Evolutionary conservation across 2,329 filamentous ascomycete genomes (phyloP).

Genomic region (Trichoderma sp.): DNA sequence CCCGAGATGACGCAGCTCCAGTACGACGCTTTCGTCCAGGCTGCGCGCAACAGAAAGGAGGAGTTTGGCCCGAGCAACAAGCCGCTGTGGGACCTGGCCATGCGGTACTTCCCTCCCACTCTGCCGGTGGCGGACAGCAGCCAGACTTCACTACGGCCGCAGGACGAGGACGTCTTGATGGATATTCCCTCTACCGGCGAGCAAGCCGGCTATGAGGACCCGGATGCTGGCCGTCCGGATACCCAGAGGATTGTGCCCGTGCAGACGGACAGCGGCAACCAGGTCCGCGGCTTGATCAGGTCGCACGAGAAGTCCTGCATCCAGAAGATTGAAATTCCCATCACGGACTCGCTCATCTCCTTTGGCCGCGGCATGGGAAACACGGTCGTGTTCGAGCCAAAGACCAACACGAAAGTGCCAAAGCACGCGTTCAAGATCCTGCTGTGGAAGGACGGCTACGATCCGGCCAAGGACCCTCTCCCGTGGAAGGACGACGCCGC

Average conservation of each 20-base stretch:
- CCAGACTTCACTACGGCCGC: slow-evolving; percentile 13
- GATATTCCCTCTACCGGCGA: slow-evolving; percentile 41
- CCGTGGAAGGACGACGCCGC: slow-evolving; percentile 43
- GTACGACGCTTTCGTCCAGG: slow-evolving; percentile 57
- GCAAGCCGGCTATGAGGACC: slow-evolving; percentile 31
- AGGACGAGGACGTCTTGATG: slow-evolving; percentile 18
- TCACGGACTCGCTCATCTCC: slow-evolving; percentile 68
- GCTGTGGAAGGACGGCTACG: slow-evolving; percentile 70
- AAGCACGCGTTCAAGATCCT: slow-evolving; percentile 80
- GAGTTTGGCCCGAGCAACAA: slow-evolving; percentile 56
- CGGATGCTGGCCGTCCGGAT: slow-evolving; percentile 42
- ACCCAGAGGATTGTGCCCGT: slow-evolving; percentile 43
- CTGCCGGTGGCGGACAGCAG: slow-evolving; percentile 28
- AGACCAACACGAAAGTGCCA: slow-evolving; percentile 70
- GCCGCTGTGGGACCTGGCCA: slow-evolving; percentile 58
- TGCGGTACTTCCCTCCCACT: slow-evolving; percentile 60
- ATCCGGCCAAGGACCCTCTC: slow-evolving; percentile 58
- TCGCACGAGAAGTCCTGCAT: slow-evolving; percentile 68
- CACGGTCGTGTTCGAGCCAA: slow-evolving; percentile 65
- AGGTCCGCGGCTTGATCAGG: slow-evolving; percentile 65
- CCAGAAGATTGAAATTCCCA: slow-evolving; percentile 61
- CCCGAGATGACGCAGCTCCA: slow-evolving; percentile 66
- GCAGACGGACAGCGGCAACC: slow-evolving; percentile 38
- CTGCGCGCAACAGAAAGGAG: slow-evolving; percentile 54
- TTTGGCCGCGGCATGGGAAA: slow-evolving; percentile 76